Evolutionary conservation across 1,139 yeast genomes (phyloP), one percentile per base, ranked within the genome.

Genomic region (Yamadazyma dushanensis): DNA sequence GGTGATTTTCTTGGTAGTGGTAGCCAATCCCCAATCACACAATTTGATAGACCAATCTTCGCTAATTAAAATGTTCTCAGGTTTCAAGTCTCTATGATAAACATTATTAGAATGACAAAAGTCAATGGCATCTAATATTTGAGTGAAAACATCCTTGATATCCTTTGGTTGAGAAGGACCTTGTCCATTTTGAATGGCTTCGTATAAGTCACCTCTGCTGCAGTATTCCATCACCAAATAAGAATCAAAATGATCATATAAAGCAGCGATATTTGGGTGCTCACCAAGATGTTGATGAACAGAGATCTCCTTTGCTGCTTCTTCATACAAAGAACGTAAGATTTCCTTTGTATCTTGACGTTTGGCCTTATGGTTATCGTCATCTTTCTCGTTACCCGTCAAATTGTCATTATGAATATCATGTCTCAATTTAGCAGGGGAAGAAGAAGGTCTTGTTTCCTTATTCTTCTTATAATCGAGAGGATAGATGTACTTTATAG

Each of bases 21-120:
- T 83, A 2, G 96, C 95, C 51, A 88, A 69, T 3, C 96, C 96
- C 92, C 95, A 88, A 63, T 88, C 96, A 38, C 95, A 87, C 37
- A 88, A 66, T 56, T 86, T 87, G 50, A 88, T 80, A 20, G 83
- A 70, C 85, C 87, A 81, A 51, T 86, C 92, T 41, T 83, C 82
- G 29, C 83, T 71, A 45, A 88, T 81, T 53, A 88, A 70, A 32
- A 88, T 83, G 59, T 88, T 88, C 56, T 88, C 96, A 1, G 96
- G 96, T 57, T 88, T 88, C 54, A 88, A 80, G 59, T 88, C 96
- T 36, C 96, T 76, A 61, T 88, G 96, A 55, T 76, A 89, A 25
- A 89, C 86, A 5, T 80, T 78, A 43, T 72, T 71, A 7, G 73
- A 59, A 56, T 89, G 97, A 51, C 92, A 86, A 59, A 66, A 87